Evolutionary conservation across 1,139 yeast species (phyloP).

Genomic region (Hyphopichia burtonii): DNA sequence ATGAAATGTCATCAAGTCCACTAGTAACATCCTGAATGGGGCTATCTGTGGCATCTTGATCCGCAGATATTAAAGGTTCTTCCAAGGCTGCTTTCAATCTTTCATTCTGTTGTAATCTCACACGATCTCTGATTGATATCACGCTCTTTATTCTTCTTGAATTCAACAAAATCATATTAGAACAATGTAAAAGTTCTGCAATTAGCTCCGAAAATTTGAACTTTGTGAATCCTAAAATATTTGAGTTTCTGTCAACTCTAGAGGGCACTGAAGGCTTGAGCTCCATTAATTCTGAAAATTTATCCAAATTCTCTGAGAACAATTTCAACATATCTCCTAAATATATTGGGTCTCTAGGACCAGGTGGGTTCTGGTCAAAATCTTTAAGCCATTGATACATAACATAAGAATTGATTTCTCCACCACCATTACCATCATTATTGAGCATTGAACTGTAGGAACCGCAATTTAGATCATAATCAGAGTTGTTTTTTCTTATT

Average conservation of each 20-base stretch:
- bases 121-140: conserved; percentile 34
- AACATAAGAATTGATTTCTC: conserved; percentile 41
- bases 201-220: conserved; percentile 45
- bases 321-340: conserved; percentile 44
- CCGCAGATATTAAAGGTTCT: conserved; percentile 19
- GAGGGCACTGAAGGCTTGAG: conserved; percentile 26
- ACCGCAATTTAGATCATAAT: conserved; percentile 48
- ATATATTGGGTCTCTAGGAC: conserved; percentile 45
- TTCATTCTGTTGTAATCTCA: conserved; percentile 30
- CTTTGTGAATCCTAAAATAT: conserved; percentile 39
- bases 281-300: conserved; percentile 29
- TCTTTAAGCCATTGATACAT: conserved; percentile 51
- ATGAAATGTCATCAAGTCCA: conserved; percentile 40
- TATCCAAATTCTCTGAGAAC: conserved; percentile 38
- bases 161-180: conserved; percentile 48
- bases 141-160: conserved; percentile 38
- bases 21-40: conserved; percentile 29
- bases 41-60: conserved; percentile 6
- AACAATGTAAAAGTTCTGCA: conserved; percentile 48
- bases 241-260: conserved; percentile 13
- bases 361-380: conserved; percentile 50
- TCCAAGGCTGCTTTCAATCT: conserved; percentile 34
- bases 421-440: conserved; percentile 29
- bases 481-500: conserved; percentile 48
- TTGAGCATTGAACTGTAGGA: conserved; percentile 34